Conservation (phyloP, 257 asterid species). For the Anisodus tanguticus region DNA sequence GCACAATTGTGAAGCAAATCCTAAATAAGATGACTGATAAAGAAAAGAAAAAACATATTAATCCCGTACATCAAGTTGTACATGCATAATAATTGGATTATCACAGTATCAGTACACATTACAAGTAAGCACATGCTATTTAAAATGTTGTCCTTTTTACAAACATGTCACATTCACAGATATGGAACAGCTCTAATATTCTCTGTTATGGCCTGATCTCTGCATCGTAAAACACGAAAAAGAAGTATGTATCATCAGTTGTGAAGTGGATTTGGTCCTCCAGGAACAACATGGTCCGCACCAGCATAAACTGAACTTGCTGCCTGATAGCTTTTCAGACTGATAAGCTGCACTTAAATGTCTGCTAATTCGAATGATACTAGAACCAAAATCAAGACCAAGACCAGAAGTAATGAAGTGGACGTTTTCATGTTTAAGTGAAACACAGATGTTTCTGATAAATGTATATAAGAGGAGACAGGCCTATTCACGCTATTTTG, state of each 20-base stretch:
- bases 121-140: too few species aligned
- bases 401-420: slow-evolving; percentile 27
- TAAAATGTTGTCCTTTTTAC: too few species aligned
- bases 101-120: neutral
- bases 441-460: neutral
- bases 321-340: neutral
- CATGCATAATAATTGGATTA: neutral
- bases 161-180: too few species aligned
- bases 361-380: neutral
- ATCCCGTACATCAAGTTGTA: neutral
- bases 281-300: slow-evolving; percentile 23
- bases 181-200: neutral
- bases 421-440: slow-evolving; percentile 18
- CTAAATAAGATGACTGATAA: neutral
- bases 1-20: neutral
- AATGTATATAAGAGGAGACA: slow-evolving; percentile 11
- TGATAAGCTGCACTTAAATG: neutral
- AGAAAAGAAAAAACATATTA: neutral
- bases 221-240: neutral
- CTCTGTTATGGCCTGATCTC: neutral
- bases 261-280: slow-evolving; percentile 35
- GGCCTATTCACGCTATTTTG: neutral
- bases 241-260: slow-evolving; percentile 7
- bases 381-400: slow-evolving; percentile 20
- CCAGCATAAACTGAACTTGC: slow-evolving; percentile 9